Percentiles rank a stretch among this genome's conserved stretches.
Evolutionary conservation across 2,329 filamentous ascomycete genomes (phyloP).

Genomic region (Thermothelomyces thermophilus): DNA sequence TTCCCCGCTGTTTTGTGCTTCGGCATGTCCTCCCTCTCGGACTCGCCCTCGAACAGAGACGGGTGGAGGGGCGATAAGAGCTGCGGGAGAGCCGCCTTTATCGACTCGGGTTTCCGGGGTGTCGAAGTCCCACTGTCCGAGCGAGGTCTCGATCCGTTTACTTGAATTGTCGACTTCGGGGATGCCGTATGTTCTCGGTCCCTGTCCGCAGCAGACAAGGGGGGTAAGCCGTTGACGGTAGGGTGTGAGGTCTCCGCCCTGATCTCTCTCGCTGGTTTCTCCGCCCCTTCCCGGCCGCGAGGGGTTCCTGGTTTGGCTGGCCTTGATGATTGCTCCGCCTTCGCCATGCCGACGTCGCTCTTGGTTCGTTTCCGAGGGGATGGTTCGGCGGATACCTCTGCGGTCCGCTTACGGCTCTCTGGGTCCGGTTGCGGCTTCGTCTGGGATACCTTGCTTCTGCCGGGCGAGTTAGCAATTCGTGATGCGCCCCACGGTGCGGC

Average conservation of each 20-base stretch:
- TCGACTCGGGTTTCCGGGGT: conserved; percentile 20
- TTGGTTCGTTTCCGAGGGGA: conserved; percentile 42
- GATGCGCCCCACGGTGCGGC: background rate
- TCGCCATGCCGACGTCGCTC: conserved; percentile 29
- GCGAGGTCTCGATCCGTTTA: conserved; percentile 24
- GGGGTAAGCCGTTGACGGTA: conserved; percentile 20
- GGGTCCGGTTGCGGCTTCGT: conserved; percentile 35
- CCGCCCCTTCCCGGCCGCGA: conserved; percentile 16
- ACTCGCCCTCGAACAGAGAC: conserved; percentile 34
- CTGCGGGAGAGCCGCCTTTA: conserved; percentile 41
- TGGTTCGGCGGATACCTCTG: conserved; percentile 38
- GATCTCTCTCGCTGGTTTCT: conserved; percentile 16
- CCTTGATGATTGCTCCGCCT: conserved; percentile 14
- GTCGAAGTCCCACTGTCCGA: conserved; percentile 23
- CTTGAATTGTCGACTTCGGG: conserved; percentile 25
- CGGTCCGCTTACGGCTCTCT: conserved; percentile 41
- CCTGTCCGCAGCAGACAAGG: conserved; percentile 13
- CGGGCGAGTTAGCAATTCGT: conserved; percentile 17
- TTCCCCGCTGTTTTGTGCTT: conserved; percentile 30
- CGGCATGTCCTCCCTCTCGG: conserved; percentile 26
- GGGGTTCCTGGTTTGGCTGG: conserved; percentile 17
- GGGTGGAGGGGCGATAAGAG: conserved; percentile 48
- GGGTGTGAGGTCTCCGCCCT: conserved; percentile 19
- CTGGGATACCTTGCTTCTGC: conserved; percentile 26
- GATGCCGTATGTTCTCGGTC: conserved; percentile 24